These are phyloP conservation scores for Nannochloris sp. DNA, from an alignment of 139 green algal species.

Conservation along the genomic window DNA sequence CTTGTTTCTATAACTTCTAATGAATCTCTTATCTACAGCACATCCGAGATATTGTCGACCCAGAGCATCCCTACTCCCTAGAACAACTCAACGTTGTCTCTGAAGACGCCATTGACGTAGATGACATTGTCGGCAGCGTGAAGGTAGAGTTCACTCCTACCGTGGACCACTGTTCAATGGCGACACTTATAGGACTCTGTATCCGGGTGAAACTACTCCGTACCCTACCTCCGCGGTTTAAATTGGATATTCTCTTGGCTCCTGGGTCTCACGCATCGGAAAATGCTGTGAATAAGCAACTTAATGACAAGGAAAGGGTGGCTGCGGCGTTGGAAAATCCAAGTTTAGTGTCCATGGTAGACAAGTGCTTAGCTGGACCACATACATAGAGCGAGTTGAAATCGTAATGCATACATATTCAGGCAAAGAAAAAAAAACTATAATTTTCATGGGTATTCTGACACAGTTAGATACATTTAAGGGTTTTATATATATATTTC, in stretches of 20 bases:
- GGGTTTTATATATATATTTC: background rate
- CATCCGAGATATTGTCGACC: conserved; percentile 90
- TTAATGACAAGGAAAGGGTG: conserved; percentile 97
- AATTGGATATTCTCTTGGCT: conserved; percentile 71
- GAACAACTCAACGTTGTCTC: conserved; percentile 90
- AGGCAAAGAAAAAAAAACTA: background rate
- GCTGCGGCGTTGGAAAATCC: conserved; percentile 96
- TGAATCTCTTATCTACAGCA: conserved; percentile 33
- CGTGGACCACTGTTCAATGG: conserved; percentile 96
- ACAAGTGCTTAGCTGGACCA: conserved; percentile 60
- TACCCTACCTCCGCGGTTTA: conserved; percentile 81
- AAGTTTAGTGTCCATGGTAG: conserved; percentile 86
- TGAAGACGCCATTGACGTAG: conserved; percentile 61
- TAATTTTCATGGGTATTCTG: too few species aligned
- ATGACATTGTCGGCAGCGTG: conserved; percentile 53
- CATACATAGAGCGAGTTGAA: background rate
- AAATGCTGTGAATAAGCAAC: conserved; percentile 95
- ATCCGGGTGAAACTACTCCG: conserved; percentile 88
- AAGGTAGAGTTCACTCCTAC: conserved; percentile 80
- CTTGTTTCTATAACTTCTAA: too few species aligned
- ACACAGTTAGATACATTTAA: too few species aligned
- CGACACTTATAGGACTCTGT: conserved; percentile 95
- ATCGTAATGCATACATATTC: background rate
- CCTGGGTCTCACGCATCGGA: conserved; percentile 80
- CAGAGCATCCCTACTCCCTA: conserved; percentile 95